These are phyloP conservation scores for Pseudocercospora musae DNA, from an alignment of 2,329 filamentous ascomycete genomes.

Conservation along the genomic window DNA sequence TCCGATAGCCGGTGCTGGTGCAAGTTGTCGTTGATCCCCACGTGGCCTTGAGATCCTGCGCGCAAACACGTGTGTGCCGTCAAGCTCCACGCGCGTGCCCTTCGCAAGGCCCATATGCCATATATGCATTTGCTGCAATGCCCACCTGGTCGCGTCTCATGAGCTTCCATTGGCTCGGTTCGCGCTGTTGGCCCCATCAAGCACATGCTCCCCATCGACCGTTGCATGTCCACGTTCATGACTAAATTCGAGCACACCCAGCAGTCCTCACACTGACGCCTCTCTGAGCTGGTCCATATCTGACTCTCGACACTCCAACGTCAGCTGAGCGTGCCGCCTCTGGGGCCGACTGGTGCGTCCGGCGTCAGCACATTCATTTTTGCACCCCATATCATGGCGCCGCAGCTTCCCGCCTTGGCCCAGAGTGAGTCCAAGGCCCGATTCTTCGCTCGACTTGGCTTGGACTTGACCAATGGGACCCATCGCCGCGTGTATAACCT, in stretches of 20 bases:
- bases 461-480: constrained; percentile 36
- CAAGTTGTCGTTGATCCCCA: constrained; percentile 1
- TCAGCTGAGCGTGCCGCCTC: not conserved
- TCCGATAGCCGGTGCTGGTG: not conserved
- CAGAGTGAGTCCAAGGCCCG: constrained; percentile 43
- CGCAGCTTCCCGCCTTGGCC: constrained; percentile 27
- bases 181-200: not conserved
- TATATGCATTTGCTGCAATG: not conserved
- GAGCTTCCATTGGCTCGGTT: not conserved
- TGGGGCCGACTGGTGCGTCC: not conserved
- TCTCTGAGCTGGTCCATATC: not conserved
- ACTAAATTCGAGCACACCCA: not conserved
- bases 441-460: constrained; percentile 40
- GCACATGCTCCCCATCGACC: not conserved
- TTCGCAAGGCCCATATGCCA: not conserved
- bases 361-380: not conserved
- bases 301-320: not conserved
- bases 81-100: no score
- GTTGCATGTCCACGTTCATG: not conserved
- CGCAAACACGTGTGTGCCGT: not conserved
- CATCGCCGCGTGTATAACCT: constrained; percentile 38
- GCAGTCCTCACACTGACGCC: not conserved
- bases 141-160: not conserved
- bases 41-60: not conserved
- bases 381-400: not conserved